A percentile compares a stretch with the other conserved stretches of the same genome.
phyloP scores from a whole-genome alignment of 371 early-diverging fungal genomes.

The Actinomortierella ambigua region DNA sequence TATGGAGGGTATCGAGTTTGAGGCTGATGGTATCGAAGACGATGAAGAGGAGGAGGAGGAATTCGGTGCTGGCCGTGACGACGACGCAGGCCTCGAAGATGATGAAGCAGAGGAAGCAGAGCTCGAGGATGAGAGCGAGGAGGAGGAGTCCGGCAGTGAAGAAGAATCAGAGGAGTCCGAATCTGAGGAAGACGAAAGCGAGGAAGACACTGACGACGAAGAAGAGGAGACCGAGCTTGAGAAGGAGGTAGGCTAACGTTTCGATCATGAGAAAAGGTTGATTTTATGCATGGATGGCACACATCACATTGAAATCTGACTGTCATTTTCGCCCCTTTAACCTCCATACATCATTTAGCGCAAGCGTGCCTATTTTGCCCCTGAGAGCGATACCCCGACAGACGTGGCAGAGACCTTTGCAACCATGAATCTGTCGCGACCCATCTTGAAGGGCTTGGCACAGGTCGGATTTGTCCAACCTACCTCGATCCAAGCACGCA shows the following conservation, averaged over 20 bases:
- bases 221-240: conserved; percentile 53
- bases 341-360: conserved; percentile 46
- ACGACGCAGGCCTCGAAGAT: conserved; percentile 50
- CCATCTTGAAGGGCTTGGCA: conserved; percentile 92
- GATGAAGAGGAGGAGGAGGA: conserved; percentile 53
- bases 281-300: no score
- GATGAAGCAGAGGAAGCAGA: conserved; percentile 50
- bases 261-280: neutral
- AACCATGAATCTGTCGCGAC: conserved; percentile 91
- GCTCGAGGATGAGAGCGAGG: conserved; percentile 47
- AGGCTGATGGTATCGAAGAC: conserved; percentile 16
- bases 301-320: neutral
- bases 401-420: conserved; percentile 77
- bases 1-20: conserved; percentile 47
- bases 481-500: conserved; percentile 95
- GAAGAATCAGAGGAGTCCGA: conserved; percentile 37
- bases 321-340: neutral
- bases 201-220: conserved; percentile 48
- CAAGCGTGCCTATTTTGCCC: conserved; percentile 78
- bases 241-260: conserved; percentile 38
- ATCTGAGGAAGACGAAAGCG: conserved; percentile 28
- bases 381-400: conserved; percentile 57
- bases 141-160: conserved; percentile 44
- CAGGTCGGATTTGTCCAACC: conserved; percentile 92
- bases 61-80: conserved; percentile 61